Conservation (phyloP, 2,329 filamentous ascomycete species). For the Colletotrichum spaethianum region DNA sequence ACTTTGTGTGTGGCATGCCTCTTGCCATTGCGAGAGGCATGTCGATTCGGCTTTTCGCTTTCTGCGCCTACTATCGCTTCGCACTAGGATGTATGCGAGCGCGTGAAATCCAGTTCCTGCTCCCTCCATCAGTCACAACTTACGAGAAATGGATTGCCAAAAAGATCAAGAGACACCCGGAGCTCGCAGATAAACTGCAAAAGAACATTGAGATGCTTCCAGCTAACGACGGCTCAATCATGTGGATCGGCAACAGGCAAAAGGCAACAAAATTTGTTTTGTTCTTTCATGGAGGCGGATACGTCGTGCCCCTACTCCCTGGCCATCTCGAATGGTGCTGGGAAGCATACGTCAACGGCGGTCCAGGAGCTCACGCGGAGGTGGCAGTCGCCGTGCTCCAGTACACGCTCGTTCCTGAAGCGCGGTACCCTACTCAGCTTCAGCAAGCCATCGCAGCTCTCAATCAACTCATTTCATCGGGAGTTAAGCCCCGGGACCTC, state of each 20-base stretch:
- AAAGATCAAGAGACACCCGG: constrained; percentile 37
- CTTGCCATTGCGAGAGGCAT: constrained; percentile 43
- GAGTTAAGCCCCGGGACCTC: constrained; percentile 49
- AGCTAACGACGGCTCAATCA: constrained; percentile 39
- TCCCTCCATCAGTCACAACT: constrained; percentile 39
- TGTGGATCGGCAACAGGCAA: constrained; percentile 49
- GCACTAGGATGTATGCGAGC: constrained; percentile 27
- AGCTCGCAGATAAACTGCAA: constrained; percentile 10
- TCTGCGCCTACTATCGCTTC: constrained; percentile 43
- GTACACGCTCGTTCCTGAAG: constrained; percentile 40
- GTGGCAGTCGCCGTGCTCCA: constrained; percentile 40
- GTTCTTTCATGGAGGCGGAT: constrained; percentile 51
- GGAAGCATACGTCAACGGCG: constrained; percentile 44
- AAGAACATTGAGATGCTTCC: constrained; percentile 29
- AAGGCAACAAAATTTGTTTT: constrained; percentile 47
- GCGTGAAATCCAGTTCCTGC: constrained; percentile 45
- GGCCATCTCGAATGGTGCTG: constrained; percentile 49
- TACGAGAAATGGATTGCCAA: constrained; percentile 46
- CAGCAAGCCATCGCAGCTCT: constrained; percentile 46
- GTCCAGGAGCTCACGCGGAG: constrained; percentile 18
- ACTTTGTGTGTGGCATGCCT: constrained; percentile 25
- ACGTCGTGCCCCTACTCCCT: constrained; percentile 41
- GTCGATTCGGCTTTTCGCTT: constrained; percentile 37
- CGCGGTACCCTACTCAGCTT: constrained; percentile 37
- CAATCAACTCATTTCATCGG: constrained; percentile 47